Conservation (phyloP, 495 filamentous ascomycete genomes). For the Tirmania nivea region DNA sequence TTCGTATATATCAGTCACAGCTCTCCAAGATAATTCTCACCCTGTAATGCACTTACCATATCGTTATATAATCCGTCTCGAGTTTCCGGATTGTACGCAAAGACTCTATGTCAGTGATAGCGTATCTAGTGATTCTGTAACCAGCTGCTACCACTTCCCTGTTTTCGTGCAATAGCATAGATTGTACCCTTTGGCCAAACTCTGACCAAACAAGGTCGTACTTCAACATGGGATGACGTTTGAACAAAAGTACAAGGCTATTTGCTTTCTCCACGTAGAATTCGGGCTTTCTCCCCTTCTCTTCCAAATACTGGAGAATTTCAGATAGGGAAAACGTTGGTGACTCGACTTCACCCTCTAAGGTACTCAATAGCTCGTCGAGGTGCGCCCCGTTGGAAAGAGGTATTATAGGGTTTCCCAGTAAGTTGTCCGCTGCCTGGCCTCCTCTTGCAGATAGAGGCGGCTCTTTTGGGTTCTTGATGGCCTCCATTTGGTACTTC, state of each 20-base stretch:
- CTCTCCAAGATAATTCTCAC: no score
- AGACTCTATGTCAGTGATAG: slow-evolving; percentile 76
- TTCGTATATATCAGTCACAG: neutral
- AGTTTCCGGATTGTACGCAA: slow-evolving; percentile 67
- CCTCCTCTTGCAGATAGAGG: slow-evolving; percentile 26
- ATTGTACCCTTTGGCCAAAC: slow-evolving; percentile 79
- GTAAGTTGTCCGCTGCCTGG: slow-evolving; percentile 17
- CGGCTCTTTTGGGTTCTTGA: slow-evolving; percentile 34
- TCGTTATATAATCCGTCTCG: slow-evolving; percentile 80
- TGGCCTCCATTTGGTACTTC: slow-evolving; percentile 53
- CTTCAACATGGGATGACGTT: slow-evolving; percentile 74
- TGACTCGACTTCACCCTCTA: slow-evolving; percentile 43
- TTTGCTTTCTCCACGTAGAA: slow-evolving; percentile 90
- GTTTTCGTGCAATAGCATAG: slow-evolving; percentile 84
- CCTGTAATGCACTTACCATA: slow-evolving; percentile 29
- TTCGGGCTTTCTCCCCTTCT: slow-evolving; percentile 67
- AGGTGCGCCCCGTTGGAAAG: slow-evolving; percentile 37
- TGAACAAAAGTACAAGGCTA: slow-evolving; percentile 77
- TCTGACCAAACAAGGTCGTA: slow-evolving; percentile 90
- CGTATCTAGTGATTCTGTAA: slow-evolving; percentile 81
- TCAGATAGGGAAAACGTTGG: slow-evolving; percentile 79
- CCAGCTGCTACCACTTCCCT: slow-evolving; percentile 88
- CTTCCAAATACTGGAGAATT: slow-evolving; percentile 66
- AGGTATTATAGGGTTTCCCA: slow-evolving; percentile 21
- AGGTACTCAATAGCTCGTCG: slow-evolving; percentile 30